Conservation (phyloP, 2,329 filamentous ascomycete genomes). For the Botrytis fragariae region DNA sequence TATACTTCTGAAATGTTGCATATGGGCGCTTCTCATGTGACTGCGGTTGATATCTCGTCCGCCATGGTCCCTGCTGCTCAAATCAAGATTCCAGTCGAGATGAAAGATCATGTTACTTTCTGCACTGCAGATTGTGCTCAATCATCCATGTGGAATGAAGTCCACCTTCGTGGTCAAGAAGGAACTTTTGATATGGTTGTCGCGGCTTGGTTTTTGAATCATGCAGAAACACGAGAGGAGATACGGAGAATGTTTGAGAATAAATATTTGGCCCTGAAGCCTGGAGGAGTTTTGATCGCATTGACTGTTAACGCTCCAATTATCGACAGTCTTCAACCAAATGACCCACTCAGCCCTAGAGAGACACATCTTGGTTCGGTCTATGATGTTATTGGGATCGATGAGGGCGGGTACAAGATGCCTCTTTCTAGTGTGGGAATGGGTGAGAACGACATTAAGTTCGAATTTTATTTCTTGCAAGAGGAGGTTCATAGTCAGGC, state of each 20-base stretch:
- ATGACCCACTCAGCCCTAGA: neutral
- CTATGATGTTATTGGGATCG: neutral
- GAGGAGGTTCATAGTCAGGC: slow-evolving; percentile 2
- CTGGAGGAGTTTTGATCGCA: neutral
- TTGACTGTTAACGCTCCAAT: slow-evolving; percentile 4
- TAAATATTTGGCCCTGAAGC: neutral
- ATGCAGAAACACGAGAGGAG: neutral
- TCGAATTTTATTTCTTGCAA: slow-evolving; percentile 8
- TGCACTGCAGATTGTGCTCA: neutral
- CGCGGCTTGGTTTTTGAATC: slow-evolving; percentile 1
- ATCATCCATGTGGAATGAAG: neutral
- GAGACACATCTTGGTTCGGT: neutral
- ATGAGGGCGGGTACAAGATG: neutral
- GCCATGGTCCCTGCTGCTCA: neutral
- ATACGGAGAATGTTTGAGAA: slow-evolving; percentile 8
- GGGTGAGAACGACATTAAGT: neutral
- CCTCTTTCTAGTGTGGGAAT: neutral
- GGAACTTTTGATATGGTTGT: slow-evolving; percentile 4
- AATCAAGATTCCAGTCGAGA: neutral
- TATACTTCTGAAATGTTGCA: neutral
- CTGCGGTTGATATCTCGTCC: slow-evolving; percentile 6
- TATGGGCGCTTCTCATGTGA: slow-evolving; percentile 7
- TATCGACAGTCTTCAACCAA: neutral
- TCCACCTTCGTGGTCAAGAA: neutral
- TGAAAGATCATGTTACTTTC: slow-evolving; percentile 1